Base-by-base conservation (phyloP, 108 stramenopile species). In the Pseudonitzschia pungens region DNA sequence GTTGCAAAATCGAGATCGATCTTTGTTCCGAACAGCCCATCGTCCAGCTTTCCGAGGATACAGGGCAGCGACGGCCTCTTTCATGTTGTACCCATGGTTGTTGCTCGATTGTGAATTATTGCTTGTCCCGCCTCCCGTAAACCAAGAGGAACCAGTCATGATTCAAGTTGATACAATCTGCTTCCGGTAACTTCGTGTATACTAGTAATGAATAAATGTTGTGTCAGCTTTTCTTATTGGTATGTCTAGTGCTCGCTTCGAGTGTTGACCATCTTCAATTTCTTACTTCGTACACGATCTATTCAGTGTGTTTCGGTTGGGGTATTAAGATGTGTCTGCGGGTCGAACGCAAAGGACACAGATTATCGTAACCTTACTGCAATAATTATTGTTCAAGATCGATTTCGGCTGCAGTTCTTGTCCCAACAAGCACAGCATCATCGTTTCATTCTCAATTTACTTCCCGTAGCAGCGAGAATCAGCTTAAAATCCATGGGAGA, bases 11-110 rank as follows among this genome's bases (percentile, higher is more conserved):
- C 93, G 87, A 65, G 67, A 74, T 5, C 71, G 65, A 43, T 57
- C 65, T 10, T 48, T 58, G 22, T 44, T 52, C 51, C 26, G 29
- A 6, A 53, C 60, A 41, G 51, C 40, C 53, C 28, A 58, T 42
- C 54, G 70, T 56, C 33, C 48, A 55, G 69, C 50, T 50, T 75
- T 78, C 21, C 81, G 83, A 9, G 86, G 86, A 66, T 87, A 84
- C 70, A 90, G 75, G 26, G 73, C 85, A 69, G 84, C 56, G 27
- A 81, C 83, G 36, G 89, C 86, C 64, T 87, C 84, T 42, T 85
- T 83, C 66, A 89, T 81, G 53, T 75, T 70, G 22, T 72, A 26
- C 20, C 52, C 44, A 21, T 43, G 12, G 40, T 71, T 55, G 20
- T 43, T 29, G 40, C 70, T 32, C 18, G 70, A 21, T 2, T 70